Evolutionary conservation across 495 filamentous ascomycete genomes (phyloP).

Genomic region (Annulohypoxylon maeteangense): DNA sequence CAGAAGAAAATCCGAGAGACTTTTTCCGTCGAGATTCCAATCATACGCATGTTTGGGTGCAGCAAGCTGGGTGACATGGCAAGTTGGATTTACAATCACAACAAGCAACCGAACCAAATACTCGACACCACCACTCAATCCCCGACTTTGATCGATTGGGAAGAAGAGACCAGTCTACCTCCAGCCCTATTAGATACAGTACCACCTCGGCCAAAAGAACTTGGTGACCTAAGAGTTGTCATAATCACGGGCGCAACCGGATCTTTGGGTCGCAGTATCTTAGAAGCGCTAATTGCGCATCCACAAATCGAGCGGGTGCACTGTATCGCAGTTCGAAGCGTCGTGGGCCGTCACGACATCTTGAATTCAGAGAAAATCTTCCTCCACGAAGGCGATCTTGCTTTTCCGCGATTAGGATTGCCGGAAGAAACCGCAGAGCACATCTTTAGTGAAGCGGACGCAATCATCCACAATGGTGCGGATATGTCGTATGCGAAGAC

Average conservation of each 20-base stretch:
- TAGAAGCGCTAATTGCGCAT: too few relatives aligned
- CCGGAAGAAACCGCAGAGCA: slow-evolving; percentile 32
- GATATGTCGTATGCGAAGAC: background rate
- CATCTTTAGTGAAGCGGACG: slow-evolving; percentile 41
- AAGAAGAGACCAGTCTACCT: slow-evolving; percentile 13
- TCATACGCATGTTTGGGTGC: slow-evolving; percentile 33
- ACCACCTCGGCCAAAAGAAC: background rate
- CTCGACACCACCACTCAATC: background rate
- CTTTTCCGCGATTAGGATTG: background rate
- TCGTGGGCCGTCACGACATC: background rate
- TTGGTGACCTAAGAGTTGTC: background rate
- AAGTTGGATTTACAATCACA: background rate
- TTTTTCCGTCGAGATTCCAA: background rate
- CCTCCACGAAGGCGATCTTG: background rate
- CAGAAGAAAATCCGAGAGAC: slow-evolving; percentile 26
- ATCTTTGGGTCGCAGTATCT: too few relatives aligned
- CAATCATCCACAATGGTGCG: background rate
- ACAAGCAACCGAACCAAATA: too few relatives aligned
- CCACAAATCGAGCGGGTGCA: too few relatives aligned
- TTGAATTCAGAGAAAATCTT: background rate
- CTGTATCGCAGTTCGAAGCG: too few relatives aligned
- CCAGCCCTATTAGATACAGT: background rate
- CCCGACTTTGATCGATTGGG: slow-evolving; percentile 5
- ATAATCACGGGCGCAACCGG: background rate
- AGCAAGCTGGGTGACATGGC: slow-evolving; percentile 45